These are phyloP conservation scores for Sugiyamaella boreocaroliniensis DNA, from an alignment of 805 yeast genomes.

Conservation along the genomic window DNA sequence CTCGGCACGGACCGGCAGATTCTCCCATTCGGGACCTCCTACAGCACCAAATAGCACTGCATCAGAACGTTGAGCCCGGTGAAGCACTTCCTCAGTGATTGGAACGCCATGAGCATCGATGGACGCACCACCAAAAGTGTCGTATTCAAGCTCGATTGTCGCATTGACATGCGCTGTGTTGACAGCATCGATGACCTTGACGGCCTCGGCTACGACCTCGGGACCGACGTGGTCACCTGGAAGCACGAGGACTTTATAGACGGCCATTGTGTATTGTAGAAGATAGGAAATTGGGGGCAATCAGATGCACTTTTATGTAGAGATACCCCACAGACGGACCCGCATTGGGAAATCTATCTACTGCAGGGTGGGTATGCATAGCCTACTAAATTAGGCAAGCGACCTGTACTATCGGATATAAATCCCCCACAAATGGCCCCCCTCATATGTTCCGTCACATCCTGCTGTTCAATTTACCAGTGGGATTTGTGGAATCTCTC, in stretches of 20 bases:
- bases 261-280: neutral
- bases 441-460: neutral
- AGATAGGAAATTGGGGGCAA: no score
- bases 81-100: conserved; percentile 72
- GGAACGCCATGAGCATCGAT: conserved; percentile 93
- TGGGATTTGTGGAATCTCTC: no score
- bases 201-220: conserved; percentile 79
- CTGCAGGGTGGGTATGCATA: neutral
- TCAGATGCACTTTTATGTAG: no score
- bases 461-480: no score
- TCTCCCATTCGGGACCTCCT: conserved; percentile 99
- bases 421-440: neutral
- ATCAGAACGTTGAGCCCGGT: conserved; percentile 73
- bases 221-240: conserved; percentile 94
- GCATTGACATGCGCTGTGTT: conserved; percentile 33
- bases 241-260: conserved; percentile 48
- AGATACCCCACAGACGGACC: neutral
- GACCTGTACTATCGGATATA: neutral
- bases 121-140: conserved; percentile 94
- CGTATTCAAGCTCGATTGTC: conserved; percentile 58
- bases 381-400: neutral
- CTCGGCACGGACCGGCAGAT: conserved; percentile 91
- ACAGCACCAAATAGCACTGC: conserved; percentile 94
- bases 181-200: conserved; percentile 72
- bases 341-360: neutral